phyloP scores from a whole-genome alignment of 2,329 filamentous ascomycete genomes.

The Lasiodiplodia sp. region DNA sequence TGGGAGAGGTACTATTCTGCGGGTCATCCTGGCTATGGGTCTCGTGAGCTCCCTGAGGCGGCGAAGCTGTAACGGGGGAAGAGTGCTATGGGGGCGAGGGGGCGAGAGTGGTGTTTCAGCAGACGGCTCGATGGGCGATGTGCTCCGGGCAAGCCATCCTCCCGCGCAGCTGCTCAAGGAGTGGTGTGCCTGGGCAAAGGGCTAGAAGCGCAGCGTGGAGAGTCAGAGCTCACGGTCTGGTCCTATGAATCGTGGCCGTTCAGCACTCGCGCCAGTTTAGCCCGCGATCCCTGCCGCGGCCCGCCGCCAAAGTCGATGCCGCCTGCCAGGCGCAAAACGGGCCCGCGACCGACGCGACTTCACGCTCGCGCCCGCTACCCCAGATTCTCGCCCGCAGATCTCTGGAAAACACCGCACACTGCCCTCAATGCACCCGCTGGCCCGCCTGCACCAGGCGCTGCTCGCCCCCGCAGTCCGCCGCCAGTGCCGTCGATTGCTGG shows the following conservation, averaged over 20 bases:
- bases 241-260: slow-evolving; percentile 28
- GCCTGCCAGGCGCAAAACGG: neutral
- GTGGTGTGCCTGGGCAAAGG: slow-evolving; percentile 15
- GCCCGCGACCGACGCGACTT: slow-evolving; percentile 1
- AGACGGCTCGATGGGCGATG: slow-evolving; percentile 19
- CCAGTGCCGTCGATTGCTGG: slow-evolving; percentile 27
- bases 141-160: slow-evolving; percentile 27
- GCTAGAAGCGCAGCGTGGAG: slow-evolving; percentile 24
- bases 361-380: slow-evolving; percentile 17
- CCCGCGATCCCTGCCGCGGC: slow-evolving; percentile 10
- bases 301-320: slow-evolving; percentile 11
- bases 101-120: slow-evolving; percentile 28
- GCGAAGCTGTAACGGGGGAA: slow-evolving; percentile 5
- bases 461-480: slow-evolving; percentile 12
- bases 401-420: slow-evolving; percentile 3
- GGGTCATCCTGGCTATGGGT: slow-evolving; percentile 43
- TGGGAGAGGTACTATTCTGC: slow-evolving; percentile 45
- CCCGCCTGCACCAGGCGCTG: neutral
- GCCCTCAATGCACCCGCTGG: slow-evolving; percentile 15
- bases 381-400: slow-evolving; percentile 26
- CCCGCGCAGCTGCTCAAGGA: slow-evolving; percentile 18
- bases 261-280: slow-evolving; percentile 17
- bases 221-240: slow-evolving; percentile 18
- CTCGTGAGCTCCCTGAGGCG: slow-evolving; percentile 24
- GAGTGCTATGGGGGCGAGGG: slow-evolving; percentile 10